Base-by-base conservation (phyloP, 2,329 filamentous ascomycete genomes). In the Diplocarpon mali region DNA sequence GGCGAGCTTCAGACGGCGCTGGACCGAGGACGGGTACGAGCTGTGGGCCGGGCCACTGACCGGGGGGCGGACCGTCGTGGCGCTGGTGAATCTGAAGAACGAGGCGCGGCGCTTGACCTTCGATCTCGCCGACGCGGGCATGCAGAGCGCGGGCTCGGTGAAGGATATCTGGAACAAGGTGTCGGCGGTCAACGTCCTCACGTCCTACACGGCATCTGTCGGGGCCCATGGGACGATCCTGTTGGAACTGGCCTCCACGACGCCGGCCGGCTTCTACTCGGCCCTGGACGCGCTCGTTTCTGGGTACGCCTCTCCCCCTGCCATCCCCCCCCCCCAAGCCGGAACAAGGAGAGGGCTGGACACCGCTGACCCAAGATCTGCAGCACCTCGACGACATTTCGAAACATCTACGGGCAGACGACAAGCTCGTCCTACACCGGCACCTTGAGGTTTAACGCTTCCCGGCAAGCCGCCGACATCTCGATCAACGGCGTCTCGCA, bases 21-120 rank as follows among this genome's bases (percentile, higher is more conserved):
- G 49, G 48, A 59, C 57, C 4, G 48, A 47, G 10, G 53, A 56
- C 12, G 57, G 49, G 1, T 58, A 57, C 35, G 57, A 59, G 35
- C 42, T 59, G 12, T 59, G 54, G 56, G 46, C 53, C 16, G 53
- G 55, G 3, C 49, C 53, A 16, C 39, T 59, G 12, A 53, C 44
- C 51, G 53, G 48, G 14, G 24, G 9, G 9, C 46, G 56, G 15
- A 53, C 42, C 7, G 53, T 58, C 20, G 49, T 54, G 15, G 57
- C 55, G 8, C 15, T 59, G 3, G 49, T 55, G 4, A 57, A 59
- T 31, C 43, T 53, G 20, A 16, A 47, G 4, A 37, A 57, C 36
- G 31, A 31, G 6, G 48, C 45, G 2, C 50, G 45, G 40, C 42
- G 31, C 11, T 31, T 59, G 17, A 57, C 50, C 2, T 28, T 58